Evolutionary conservation across 176 grass and related monocot genomes (phyloP).

Genomic region (Aegilops longissima): DNA sequence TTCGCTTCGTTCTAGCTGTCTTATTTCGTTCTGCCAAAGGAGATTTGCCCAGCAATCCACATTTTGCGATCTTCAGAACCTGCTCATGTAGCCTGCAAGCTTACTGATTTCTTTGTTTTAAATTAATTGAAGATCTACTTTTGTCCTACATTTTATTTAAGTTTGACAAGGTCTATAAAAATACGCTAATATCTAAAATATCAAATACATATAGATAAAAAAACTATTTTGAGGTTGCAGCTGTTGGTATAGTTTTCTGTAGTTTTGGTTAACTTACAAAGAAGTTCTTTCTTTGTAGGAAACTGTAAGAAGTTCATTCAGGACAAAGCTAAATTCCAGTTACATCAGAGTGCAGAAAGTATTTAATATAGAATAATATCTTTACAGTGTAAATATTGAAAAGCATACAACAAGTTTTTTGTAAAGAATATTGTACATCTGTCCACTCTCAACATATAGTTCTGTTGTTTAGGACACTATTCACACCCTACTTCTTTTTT

Average conservation of each 20-base stretch:
- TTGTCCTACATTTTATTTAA: neutral
- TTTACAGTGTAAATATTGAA: neutral
- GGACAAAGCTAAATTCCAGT: neutral
- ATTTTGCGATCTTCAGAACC: slow-evolving; percentile 8
- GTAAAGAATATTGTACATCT: neutral
- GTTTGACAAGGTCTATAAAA: neutral
- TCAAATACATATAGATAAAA: neutral
- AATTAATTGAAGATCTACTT: neutral
- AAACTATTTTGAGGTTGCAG: neutral
- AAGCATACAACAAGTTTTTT: neutral
- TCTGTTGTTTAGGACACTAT: no score
- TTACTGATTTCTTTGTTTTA: neutral
- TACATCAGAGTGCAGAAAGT: neutral
- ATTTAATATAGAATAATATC: neutral
- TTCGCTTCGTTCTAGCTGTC: neutral
- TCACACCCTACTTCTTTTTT: no score
- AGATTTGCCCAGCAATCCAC: slow-evolving; percentile 75
- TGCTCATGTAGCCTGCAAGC: neutral
- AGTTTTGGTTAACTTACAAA: neutral
- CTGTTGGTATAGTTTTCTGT: neutral
- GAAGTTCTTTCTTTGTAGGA: neutral
- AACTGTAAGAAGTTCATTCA: neutral
- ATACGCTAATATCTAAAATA: neutral
- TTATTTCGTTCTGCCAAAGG: slow-evolving; percentile 55
- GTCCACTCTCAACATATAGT: no score